phyloP scores from a whole-genome alignment of 108 stramenopile genomes.

The Stephanodiscus minutulus region DNA sequence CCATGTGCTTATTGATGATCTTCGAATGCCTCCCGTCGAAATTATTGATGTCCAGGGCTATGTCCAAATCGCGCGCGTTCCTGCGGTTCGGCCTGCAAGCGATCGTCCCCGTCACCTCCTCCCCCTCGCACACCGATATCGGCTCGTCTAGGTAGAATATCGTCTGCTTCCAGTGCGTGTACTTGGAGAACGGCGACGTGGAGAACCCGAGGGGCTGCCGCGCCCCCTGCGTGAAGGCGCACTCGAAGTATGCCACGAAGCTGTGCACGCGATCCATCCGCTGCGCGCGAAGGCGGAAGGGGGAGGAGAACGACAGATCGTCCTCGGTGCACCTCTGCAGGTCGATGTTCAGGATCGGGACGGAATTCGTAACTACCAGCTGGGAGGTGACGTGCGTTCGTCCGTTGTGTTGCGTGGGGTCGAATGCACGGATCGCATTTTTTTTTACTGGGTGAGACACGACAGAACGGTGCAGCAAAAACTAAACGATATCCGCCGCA shows the following conservation, averaged over 20 bases:
- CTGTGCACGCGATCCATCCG: slow-evolving; percentile 92
- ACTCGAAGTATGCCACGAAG: slow-evolving; percentile 95
- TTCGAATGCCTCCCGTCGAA: slow-evolving; percentile 66
- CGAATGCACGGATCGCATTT: not conserved
- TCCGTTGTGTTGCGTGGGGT: not conserved
- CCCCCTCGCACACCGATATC: slow-evolving; percentile 68
- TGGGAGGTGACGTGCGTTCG: not conserved
- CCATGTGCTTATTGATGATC: slow-evolving; percentile 39
- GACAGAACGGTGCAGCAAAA: slow-evolving; percentile 7
- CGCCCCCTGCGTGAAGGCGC: slow-evolving; percentile 87
- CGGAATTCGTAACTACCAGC: slow-evolving; percentile 76
- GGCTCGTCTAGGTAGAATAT: slow-evolving; percentile 76
- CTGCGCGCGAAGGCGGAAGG: slow-evolving; percentile 68
- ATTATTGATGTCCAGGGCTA: slow-evolving; percentile 50
- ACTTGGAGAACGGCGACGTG: slow-evolving; percentile 90
- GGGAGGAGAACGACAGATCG: slow-evolving; percentile 78
- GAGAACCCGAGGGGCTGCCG: slow-evolving; percentile 96
- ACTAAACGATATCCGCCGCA: not conserved
- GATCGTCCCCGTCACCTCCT: slow-evolving; percentile 63
- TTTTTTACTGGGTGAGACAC: slow-evolving; percentile 3
- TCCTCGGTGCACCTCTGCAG: slow-evolving; percentile 89
- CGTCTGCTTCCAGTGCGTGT: slow-evolving; percentile 99
- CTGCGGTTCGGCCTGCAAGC: slow-evolving; percentile 68
- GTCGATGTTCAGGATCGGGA: slow-evolving; percentile 88
- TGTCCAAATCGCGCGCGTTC: slow-evolving; percentile 82